Conservation (phyloP, 805 yeast species). For the Priceomyces castillae region DNA sequence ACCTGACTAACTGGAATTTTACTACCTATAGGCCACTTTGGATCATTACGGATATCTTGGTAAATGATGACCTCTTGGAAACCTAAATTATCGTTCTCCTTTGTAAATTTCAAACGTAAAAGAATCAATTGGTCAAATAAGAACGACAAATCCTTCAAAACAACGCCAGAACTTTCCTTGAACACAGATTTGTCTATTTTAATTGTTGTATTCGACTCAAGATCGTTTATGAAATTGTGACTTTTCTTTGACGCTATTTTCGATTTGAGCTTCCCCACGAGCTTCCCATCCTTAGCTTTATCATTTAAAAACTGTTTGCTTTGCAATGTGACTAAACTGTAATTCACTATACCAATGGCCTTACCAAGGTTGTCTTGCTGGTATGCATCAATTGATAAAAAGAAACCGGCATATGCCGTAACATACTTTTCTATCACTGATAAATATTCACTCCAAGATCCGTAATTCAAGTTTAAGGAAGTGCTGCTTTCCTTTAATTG, state of each 20-base stretch:
- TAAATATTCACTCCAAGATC: constrained; percentile 31
- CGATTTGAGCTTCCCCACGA: constrained; percentile 19
- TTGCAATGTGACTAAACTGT: constrained; percentile 34
- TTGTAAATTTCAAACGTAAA: constrained; percentile 39
- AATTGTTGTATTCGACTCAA: constrained; percentile 35
- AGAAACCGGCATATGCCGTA: constrained; percentile 43
- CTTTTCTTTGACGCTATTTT: constrained; percentile 30
- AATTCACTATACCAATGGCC: constrained; percentile 45
- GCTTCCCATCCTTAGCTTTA: constrained; percentile 11
- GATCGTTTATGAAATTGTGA: constrained; percentile 27
- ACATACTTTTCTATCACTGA: constrained; percentile 31
- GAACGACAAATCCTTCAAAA: constrained; percentile 34
- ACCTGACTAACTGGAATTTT: constrained; percentile 33
- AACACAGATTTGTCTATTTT: constrained; percentile 35
- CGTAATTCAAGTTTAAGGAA: constrained; percentile 7
- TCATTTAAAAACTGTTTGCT: constrained; percentile 23
- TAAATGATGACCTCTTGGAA: constrained; percentile 37
- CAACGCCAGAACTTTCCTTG: constrained; percentile 30
- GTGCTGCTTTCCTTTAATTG: constrained; percentile 9
- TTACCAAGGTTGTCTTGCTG: constrained; percentile 44
- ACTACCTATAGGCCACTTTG: constrained; percentile 44
- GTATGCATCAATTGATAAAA: constrained; percentile 44
- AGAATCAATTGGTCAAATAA: constrained; percentile 41
- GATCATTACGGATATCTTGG: constrained; percentile 34
- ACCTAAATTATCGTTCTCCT: constrained; percentile 41